Evolutionary conservation across 805 yeast genomes (phyloP), one percentile per base, ranked within the genome.

Genomic region (Metschnikowia drakensbergensis): DNA sequence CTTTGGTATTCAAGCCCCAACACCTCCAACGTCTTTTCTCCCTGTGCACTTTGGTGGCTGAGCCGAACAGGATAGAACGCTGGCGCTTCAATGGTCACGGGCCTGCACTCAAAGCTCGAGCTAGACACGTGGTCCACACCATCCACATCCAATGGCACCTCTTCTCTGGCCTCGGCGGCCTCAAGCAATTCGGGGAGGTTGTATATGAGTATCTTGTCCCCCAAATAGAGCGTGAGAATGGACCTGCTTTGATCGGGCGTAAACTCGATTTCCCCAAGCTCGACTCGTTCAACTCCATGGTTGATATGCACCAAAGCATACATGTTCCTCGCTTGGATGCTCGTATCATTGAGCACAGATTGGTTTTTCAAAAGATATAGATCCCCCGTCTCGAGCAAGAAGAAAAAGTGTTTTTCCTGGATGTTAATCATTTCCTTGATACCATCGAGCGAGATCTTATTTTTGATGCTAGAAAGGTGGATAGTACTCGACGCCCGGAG

Each of bases 1-100:
- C 69, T 53, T 7, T 63, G 58, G 45, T 63, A 69, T 42, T 75
- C 79, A 27, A 78, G 50, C 1, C 80, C 79, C 32, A 69, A 59
- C n/a, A 75, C 61, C 30, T 69, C 71, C 37, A 74, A 59, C 1
- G 77, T 32, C 23, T 25, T 32, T 17, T 41, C 45, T 2, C 37
- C 45, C 25, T 41, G 37, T 7, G 13, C 23, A 33, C 17, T 41
- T 22, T 49, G 22, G n/a, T 46, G 51, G 8, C 29, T 33, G 22
- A 55, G 33, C 11, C 46, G 34, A 13, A 54, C 32, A 29, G 58
- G 52, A 31, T 35, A 28, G 29, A 54, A 57, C 10, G 42, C 45
- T 3, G 29, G 11, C 6, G 36, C 10, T 33, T 32, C 26, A 6
- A 41, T 32, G 27, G 37, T 5, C 10, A 41, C 37, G 25, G 45